Evolutionary conservation across 2,329 filamentous ascomycete species (phyloP), one percentile per base, ranked within the genome.

Genomic region (Calonectria montana): DNA sequence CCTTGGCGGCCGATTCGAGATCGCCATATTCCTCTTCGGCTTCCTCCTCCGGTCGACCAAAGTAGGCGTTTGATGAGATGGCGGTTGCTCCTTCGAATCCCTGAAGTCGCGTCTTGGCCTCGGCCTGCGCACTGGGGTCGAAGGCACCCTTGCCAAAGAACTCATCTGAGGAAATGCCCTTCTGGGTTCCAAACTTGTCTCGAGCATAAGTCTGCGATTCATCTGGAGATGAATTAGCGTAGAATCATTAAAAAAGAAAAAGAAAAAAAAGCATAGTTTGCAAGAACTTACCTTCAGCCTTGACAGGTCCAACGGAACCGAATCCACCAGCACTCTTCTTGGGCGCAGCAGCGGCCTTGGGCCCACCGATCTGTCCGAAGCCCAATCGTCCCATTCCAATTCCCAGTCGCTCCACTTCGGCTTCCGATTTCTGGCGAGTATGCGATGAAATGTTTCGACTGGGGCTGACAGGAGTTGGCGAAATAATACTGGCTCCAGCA

Each of bases 11-110:
- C n/a, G 87, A 89, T 85, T 99, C 97, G 71, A 99, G 87, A 80
- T 98, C 96, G 57, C 96, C 95, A 76, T 98, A 98, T 50, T 94
- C 94, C 74, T 96, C 94, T 69, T 87, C 87, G 37, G 89, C 86
- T 77, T 97, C 94, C 27, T 96, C 94, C 81, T 99, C 97, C 2
- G 95, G 93, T 64, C 96, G 93, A 72, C 97, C 97, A 83, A 99
- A 99, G 88, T 98, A 99, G 67, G 95, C 95, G 83, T 98, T 99
- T 70, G 94, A 97, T 8, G 96, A 98, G 83, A 99, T 99, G 76
- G 95, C 87, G 1, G 92, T 93, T 13, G 97, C 96, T 53, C 97
- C 95, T 84, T 98, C 96, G 81, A 99, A 99, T 57, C 95, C 94
- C 86, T 95, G 93, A 66, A 99, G 90, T 47, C 97, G 91, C 27